phyloP scores from a whole-genome alignment of 148 eudicot genomes.

The Heliosperma pusillum region DNA sequence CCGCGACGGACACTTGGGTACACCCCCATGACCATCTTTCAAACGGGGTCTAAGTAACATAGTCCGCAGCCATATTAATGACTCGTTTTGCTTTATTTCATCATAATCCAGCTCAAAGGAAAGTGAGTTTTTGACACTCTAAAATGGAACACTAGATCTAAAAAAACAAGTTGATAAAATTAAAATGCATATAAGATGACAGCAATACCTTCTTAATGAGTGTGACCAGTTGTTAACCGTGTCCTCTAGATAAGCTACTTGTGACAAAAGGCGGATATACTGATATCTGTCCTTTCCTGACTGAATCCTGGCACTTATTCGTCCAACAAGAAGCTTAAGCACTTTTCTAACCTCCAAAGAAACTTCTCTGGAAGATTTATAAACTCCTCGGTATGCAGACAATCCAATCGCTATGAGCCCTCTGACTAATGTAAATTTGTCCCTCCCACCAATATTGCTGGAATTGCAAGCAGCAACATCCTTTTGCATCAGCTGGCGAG shows the following conservation, averaged over 20 bases:
- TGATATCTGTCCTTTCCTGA: conserved; percentile 64
- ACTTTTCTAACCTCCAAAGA: conserved; percentile 72
- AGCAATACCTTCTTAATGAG: conserved; percentile 62
- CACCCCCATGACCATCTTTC: too few relatives aligned
- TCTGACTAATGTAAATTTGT: conserved; percentile 59
- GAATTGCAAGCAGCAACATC: conserved; percentile 42
- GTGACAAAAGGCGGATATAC: conserved; percentile 73
- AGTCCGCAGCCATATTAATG: background rate
- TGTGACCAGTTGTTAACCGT: conserved; percentile 83
- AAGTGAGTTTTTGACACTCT: background rate
- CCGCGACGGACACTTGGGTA: too few relatives aligned
- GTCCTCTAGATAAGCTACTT: conserved; percentile 88
- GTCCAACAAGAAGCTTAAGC: conserved; percentile 60
- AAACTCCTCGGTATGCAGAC: conserved; percentile 78
- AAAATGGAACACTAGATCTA: background rate
- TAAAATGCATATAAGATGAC: conserved; percentile 14
- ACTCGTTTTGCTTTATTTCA: background rate
- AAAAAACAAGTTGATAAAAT: background rate
- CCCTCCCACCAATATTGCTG: conserved; percentile 39
- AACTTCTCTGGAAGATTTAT: conserved; percentile 66
- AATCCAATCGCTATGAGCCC: conserved; percentile 86
- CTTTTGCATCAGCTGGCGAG: conserved; percentile 39
- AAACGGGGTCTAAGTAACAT: too few relatives aligned
- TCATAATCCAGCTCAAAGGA: background rate
- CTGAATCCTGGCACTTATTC: conserved; percentile 64